Conservation (phyloP, 352 stramenopile species). For the Globisporangium canariense region DNA sequence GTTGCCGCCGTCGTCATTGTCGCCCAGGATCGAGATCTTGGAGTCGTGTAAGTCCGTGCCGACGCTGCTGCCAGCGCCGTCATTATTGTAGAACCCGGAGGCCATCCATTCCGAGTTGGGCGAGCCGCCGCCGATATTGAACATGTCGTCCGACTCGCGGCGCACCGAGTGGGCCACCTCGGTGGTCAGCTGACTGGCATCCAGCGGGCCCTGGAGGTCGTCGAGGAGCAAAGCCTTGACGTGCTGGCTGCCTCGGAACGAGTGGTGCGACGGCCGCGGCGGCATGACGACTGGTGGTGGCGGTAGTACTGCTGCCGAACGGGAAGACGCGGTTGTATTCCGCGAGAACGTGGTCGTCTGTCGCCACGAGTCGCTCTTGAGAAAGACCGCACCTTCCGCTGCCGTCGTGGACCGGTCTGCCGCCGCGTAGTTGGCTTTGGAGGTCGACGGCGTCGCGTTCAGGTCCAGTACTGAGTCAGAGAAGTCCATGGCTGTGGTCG, state of each 20-base stretch:
- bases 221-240: conserved; percentile 13
- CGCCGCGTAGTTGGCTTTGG: background rate
- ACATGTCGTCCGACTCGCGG: conserved; percentile 13
- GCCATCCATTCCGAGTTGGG: conserved; percentile 10
- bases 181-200: conserved; percentile 10
- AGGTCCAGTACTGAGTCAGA: conserved; percentile 10
- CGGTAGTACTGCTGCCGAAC: background rate
- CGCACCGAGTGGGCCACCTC: background rate
- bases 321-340: background rate
- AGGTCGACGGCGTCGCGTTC: background rate
- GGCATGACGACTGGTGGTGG: background rate
- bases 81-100: background rate
- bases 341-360: background rate
- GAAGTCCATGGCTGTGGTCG: conserved; percentile 4
- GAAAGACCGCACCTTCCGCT: background rate
- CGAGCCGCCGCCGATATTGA: background rate
- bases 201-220: conserved; percentile 9
- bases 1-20: conserved; percentile 10
- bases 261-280: background rate
- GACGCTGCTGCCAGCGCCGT: background rate
- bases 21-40: conserved; percentile 6
- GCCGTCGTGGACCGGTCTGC: background rate
- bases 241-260: conserved; percentile 13
- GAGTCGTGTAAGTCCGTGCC: background rate
- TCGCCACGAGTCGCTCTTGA: conserved; percentile 18